phyloP scores from a whole-genome alignment of 73 alveolate species.

The Paramecium octaurelia region DNA sequence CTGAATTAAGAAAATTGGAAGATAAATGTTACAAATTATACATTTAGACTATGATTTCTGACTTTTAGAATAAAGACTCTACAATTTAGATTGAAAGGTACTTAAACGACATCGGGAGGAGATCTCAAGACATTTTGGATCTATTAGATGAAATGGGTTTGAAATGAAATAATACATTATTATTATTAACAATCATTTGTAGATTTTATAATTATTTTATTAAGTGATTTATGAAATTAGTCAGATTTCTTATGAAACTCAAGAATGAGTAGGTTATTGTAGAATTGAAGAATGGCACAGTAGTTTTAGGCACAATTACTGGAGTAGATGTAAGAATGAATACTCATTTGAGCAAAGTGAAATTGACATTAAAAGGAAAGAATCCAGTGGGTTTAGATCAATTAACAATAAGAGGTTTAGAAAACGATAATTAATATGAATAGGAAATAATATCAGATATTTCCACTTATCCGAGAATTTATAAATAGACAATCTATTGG shows the following conservation, averaged over 20 bases:
- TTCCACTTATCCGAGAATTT: constrained; percentile 88
- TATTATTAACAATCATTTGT: not conserved
- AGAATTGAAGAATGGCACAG: constrained; percentile 98
- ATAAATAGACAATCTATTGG: constrained; percentile 54
- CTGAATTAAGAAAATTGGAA: constrained; percentile 4
- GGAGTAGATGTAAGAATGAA: constrained; percentile 99
- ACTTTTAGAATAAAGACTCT: not conserved
- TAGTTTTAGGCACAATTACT: constrained; percentile 90
- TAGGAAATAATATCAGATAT: constrained; percentile 90
- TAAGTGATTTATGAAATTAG: constrained; percentile 81
- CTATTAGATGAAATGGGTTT: constrained; percentile 27
- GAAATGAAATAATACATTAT: not conserved
- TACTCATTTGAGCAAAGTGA: constrained; percentile 89
- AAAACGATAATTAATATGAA: not conserved
- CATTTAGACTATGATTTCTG: not conserved
- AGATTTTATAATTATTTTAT: not conserved
- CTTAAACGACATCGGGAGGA: not conserved
- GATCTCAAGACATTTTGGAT: not conserved
- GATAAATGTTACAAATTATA: constrained; percentile 11
- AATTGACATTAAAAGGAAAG: constrained; percentile 95
- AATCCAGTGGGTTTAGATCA: constrained; percentile 95
- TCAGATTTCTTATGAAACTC: constrained; percentile 95
- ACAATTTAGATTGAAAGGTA: not conserved
- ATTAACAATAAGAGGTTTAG: constrained; percentile 94
- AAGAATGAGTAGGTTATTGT: constrained; percentile 96